phyloP scores from a whole-genome alignment of 371 early-diverging fungal genomes.

The Nematocida homosporus region DNA sequence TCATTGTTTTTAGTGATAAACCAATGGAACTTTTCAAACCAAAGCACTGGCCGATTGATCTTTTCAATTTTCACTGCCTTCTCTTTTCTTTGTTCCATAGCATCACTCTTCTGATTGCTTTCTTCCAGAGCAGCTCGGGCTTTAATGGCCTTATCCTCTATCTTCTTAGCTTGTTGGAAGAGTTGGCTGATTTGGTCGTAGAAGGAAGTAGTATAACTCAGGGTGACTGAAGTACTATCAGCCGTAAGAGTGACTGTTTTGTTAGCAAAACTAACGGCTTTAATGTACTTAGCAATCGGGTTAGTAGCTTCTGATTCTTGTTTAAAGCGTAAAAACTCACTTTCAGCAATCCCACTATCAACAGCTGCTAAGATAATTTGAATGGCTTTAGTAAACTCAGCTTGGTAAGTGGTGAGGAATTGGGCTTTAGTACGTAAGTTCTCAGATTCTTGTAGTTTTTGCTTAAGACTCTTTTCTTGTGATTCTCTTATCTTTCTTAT shows the following conservation, averaged over 20 bases:
- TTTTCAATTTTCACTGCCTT: constrained; percentile 58
- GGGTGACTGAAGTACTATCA: constrained; percentile 9
- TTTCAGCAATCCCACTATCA: constrained; percentile 63
- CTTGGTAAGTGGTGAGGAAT: constrained; percentile 56
- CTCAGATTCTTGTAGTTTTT: constrained; percentile 59
- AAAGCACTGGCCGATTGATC: constrained; percentile 75
- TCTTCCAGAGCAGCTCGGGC: constrained; percentile 47
- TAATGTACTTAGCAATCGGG: constrained; percentile 52
- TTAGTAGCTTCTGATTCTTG: constrained; percentile 60
- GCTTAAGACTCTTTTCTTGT: constrained; percentile 53
- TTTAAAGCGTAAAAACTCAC: constrained; percentile 65
- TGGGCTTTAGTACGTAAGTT: constrained; percentile 55
- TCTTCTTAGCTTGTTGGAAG: constrained; percentile 64
- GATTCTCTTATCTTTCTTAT: constrained; percentile 27
- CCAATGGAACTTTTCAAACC: constrained; percentile 99
- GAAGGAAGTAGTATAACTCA: constrained; percentile 27
- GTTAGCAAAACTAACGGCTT: constrained; percentile 60
- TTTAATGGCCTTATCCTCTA: constrained; percentile 63
- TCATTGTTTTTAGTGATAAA: constrained; percentile 83
- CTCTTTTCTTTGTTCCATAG: constrained; percentile 11
- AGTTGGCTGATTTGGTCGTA: constrained; percentile 55
- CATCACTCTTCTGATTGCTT: constrained; percentile 7
- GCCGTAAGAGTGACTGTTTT: constrained; percentile 56
- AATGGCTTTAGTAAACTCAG: constrained; percentile 50
- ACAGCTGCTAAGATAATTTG: constrained; percentile 52